These are phyloP conservation scores for Phytophthora sansomeana DNA, from an alignment of 352 stramenopile species.

Conservation along the genomic window DNA sequence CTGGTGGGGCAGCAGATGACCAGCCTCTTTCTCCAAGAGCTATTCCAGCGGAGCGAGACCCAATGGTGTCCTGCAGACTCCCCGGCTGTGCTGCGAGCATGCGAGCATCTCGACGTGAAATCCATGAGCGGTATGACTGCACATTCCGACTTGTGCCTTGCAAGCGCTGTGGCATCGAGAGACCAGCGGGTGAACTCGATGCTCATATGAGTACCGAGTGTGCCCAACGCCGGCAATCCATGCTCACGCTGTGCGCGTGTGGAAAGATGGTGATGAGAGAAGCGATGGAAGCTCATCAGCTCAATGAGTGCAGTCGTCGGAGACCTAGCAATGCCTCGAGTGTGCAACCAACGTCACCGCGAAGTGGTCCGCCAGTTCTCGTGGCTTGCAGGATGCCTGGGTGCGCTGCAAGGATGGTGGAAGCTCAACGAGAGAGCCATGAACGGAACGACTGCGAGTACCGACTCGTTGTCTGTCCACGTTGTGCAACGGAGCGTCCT, in stretches of 20 bases:
- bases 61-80: constrained; percentile 21
- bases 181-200: constrained; percentile 44
- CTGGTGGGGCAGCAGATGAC: constrained; percentile 4
- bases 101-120: constrained; percentile 12
- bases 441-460: constrained; percentile 25
- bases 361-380: constrained; percentile 2
- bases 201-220: constrained; percentile 64
- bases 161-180: constrained; percentile 50
- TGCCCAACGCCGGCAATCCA: constrained; percentile 25
- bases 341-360: neutral
- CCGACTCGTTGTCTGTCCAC: constrained; percentile 18
- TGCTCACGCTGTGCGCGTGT: constrained; percentile 61
- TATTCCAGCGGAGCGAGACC: constrained; percentile 13
- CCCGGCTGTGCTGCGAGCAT: constrained; percentile 20
- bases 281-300: constrained; percentile 57
- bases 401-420: constrained; percentile 43
- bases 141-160: constrained; percentile 61
- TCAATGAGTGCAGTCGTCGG: constrained; percentile 57
- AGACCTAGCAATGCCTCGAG: neutral
- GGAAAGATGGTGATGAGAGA: constrained; percentile 71
- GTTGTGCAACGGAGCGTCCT: constrained; percentile 13
- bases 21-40: constrained; percentile 2
- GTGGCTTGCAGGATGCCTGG: constrained; percentile 49
- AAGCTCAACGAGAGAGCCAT: constrained; percentile 47
- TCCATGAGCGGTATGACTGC: constrained; percentile 36